phyloP scores from a whole-genome alignment of 2,329 filamentous ascomycete genomes.

The Ophiostoma piceae region DNA sequence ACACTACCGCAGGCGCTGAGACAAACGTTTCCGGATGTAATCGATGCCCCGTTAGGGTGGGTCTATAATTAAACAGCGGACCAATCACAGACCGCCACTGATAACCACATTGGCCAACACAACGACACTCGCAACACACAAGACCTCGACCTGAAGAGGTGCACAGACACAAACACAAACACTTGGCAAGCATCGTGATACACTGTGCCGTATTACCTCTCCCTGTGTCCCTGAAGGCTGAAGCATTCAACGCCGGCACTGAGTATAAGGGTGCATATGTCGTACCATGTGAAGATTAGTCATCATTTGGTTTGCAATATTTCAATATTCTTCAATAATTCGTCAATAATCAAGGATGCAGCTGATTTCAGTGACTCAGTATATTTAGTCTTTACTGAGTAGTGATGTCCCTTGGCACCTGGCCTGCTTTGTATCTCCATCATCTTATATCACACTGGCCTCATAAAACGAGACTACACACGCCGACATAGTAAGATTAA shows the following conservation, averaged over 20 bases:
- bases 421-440: too few species aligned
- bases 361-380: too few species aligned
- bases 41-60: not conserved
- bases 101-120: not conserved
- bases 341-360: too few species aligned
- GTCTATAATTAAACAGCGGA: not conserved
- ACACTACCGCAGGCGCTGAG: not conserved
- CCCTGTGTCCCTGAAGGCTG: not conserved
- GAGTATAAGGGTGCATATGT: too few species aligned
- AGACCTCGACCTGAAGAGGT: not conserved
- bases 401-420: too few species aligned
- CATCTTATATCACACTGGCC: too few species aligned
- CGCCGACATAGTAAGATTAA: not conserved
- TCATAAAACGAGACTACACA: not conserved
- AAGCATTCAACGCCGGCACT: not conserved
- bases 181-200: not conserved
- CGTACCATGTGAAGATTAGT: not conserved
- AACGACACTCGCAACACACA: not conserved
- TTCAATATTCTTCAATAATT: too few species aligned
- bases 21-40: slow-evolving; percentile 7
- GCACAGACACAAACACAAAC: slow-evolving; percentile 5
- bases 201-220: not conserved
- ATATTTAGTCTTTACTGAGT: too few species aligned
- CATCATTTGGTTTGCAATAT: not conserved
- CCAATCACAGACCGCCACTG: not conserved